Conservation (phyloP, 495 filamentous ascomycete genomes). For the Pseudoneurospora amorphoporcata region DNA sequence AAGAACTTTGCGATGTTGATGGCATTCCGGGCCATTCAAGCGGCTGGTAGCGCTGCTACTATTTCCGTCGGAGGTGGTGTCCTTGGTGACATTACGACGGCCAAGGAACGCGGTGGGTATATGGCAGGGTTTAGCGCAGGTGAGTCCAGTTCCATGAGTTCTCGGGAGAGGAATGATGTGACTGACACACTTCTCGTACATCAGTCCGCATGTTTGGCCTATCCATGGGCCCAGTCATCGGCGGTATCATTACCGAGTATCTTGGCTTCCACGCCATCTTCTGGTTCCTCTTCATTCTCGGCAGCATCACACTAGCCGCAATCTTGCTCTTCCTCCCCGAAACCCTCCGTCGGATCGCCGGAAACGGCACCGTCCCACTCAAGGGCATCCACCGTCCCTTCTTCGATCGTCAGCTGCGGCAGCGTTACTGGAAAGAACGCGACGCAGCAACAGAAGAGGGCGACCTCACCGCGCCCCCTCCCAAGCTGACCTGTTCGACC, state of each 20-base stretch:
- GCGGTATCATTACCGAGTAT: conserved; percentile 51
- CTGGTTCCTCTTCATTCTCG: conserved; percentile 52
- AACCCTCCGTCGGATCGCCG: conserved; percentile 54
- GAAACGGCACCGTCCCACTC: conserved; percentile 43
- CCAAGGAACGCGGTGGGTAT: conserved; percentile 40
- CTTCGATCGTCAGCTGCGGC: conserved; percentile 36
- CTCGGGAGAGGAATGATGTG: not conserved
- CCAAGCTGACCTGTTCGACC: conserved; percentile 34
- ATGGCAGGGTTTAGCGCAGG: conserved; percentile 40
- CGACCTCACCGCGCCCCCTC: conserved; percentile 7
- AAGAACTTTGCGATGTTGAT: conserved; percentile 38
- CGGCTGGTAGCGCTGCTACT: conserved; percentile 37
- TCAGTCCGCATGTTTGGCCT: conserved; percentile 36
- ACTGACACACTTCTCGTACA: not conserved
- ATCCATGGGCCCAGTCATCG: conserved; percentile 49
- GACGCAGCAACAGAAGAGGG: not conserved
- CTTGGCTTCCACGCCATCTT: conserved; percentile 59
- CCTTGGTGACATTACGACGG: conserved; percentile 41
- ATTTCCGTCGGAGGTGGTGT: conserved; percentile 40
- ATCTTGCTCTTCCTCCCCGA: conserved; percentile 45
- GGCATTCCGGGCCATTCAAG: conserved; percentile 43
- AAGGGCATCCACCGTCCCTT: conserved; percentile 21
- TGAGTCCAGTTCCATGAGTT: not conserved
- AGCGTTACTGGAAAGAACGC: conserved; percentile 4
- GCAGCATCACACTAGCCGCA: conserved; percentile 28